These are phyloP conservation scores for Xylariales sp. DNA, from an alignment of 2,329 filamentous ascomycete genomes.

Conservation along the genomic window DNA sequence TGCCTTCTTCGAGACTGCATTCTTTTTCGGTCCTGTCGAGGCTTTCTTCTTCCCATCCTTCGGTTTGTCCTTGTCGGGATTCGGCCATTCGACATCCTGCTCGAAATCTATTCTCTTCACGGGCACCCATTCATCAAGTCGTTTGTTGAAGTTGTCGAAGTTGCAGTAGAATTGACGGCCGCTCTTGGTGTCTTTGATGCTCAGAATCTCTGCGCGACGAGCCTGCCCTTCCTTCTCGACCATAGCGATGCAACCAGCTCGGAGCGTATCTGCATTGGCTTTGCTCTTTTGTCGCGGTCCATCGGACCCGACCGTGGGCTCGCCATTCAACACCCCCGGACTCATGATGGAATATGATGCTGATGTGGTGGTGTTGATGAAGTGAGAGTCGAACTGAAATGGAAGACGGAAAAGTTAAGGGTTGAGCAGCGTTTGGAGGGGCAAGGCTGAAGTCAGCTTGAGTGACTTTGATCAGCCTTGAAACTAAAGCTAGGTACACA, in stretches of 20 bases:
- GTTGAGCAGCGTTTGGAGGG: slow-evolving; percentile 14
- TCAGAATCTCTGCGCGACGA: slow-evolving; percentile 93
- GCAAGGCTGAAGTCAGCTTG: slow-evolving; percentile 17
- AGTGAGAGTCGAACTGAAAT: slow-evolving; percentile 29
- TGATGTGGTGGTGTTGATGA: slow-evolving; percentile 20
- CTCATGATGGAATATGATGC: slow-evolving; percentile 51
- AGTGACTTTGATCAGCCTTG: too few species aligned
- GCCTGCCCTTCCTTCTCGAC: slow-evolving; percentile 71
- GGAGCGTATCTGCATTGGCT: slow-evolving; percentile 78
- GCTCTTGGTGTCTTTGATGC: slow-evolving; percentile 84
- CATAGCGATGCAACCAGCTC: slow-evolving; percentile 56
- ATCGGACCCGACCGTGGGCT: slow-evolving; percentile 52
- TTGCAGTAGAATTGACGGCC: slow-evolving; percentile 91
- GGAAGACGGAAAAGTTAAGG: background rate
- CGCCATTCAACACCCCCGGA: slow-evolving; percentile 42
- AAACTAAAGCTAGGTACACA: too few species aligned
- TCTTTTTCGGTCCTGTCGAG: slow-evolving; percentile 53
- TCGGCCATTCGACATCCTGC: slow-evolving; percentile 94
- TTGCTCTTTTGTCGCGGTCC: slow-evolving; percentile 66
- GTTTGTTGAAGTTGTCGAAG: slow-evolving; percentile 97
- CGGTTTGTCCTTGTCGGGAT: slow-evolving; percentile 75
- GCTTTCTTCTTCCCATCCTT: slow-evolving; percentile 77
- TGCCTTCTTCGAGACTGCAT: slow-evolving; percentile 49
- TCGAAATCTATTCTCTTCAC: slow-evolving; percentile 77
- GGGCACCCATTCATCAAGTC: slow-evolving; percentile 79